Evolutionary conservation across 1,284 basidiomycete genomes (phyloP).

Genomic region (Moniliophthora roreri): DNA sequence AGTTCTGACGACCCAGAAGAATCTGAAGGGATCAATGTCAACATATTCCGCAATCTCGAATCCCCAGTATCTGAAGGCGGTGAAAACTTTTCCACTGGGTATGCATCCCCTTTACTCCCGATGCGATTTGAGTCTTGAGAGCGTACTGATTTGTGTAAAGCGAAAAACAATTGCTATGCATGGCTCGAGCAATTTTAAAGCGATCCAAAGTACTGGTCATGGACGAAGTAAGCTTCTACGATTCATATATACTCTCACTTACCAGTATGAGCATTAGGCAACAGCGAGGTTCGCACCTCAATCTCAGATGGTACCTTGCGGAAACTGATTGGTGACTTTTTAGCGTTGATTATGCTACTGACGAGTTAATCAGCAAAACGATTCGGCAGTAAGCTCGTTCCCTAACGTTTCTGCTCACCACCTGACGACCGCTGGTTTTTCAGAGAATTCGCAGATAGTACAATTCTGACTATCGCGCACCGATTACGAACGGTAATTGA

Average conservation of each 20-base stretch:
- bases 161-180: conserved; percentile 82
- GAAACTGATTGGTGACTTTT: conserved; percentile 6
- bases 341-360: conserved; percentile 77
- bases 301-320: conserved; percentile 12
- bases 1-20: conserved; percentile 53
- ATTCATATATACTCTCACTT: conserved; percentile 11
- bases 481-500: conserved; percentile 70
- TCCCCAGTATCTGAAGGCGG: conserved; percentile 85
- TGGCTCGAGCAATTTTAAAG: conserved; percentile 82
- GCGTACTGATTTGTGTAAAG: conserved; percentile 32
- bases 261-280: conserved; percentile 38
- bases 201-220: conserved; percentile 76
- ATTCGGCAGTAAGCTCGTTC: conserved; percentile 61
- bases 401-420: background rate
- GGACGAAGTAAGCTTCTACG: conserved; percentile 64
- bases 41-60: conserved; percentile 86
- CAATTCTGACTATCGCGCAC: conserved; percentile 73
- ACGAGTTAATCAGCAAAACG: conserved; percentile 72
- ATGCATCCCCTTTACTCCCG: conserved; percentile 18
- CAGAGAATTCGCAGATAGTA: conserved; percentile 64
- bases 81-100: conserved; percentile 94
- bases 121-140: conserved; percentile 13
- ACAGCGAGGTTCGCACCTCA: conserved; percentile 57
- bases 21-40: conserved; percentile 66
- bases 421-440: conserved; percentile 12